Evolutionary conservation across 1,139 yeast species (phyloP).

Genomic region (Protomyces pachydermus): DNA sequence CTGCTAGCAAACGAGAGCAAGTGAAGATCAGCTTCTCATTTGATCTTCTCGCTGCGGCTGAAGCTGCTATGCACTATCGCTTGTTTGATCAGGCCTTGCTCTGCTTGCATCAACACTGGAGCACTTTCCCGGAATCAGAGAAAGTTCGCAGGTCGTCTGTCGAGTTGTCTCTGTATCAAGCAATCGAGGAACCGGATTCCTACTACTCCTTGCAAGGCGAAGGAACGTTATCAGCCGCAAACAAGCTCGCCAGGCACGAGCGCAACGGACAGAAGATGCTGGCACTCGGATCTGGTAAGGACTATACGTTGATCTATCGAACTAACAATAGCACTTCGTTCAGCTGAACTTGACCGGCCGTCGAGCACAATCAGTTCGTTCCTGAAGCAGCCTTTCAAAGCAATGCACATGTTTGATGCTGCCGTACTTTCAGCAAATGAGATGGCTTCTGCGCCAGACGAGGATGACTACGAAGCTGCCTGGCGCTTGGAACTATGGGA

Average conservation of each 20-base stretch:
- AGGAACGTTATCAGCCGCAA: conserved; percentile 51
- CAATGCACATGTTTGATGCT: not conserved
- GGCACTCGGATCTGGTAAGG: conserved; percentile 52
- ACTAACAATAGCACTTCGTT: conserved; percentile 29
- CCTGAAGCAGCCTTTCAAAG: not conserved
- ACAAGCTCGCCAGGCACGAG: conserved; percentile 42
- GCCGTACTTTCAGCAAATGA: too few species aligned
- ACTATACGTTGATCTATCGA: conserved; percentile 19
- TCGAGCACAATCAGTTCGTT: not conserved
- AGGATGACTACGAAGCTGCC: conserved; percentile 46
- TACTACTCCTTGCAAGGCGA: conserved; percentile 37
- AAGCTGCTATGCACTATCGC: conserved; percentile 29
- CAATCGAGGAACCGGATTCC: conserved; percentile 22
- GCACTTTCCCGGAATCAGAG: conserved; percentile 45
- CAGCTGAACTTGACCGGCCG: not conserved
- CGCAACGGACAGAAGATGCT: conserved; percentile 43
- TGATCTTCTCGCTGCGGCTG: conserved; percentile 26
- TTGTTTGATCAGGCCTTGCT: conserved; percentile 29
- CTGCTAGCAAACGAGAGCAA: not conserved
- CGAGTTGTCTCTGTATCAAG: conserved; percentile 43
- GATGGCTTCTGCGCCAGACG: conserved; percentile 28
- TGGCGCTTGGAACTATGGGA: conserved; percentile 77
- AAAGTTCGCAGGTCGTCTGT: conserved; percentile 48
- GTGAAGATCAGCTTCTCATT: conserved; percentile 10
- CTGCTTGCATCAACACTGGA: conserved; percentile 32